Conservation (phyloP, 2,329 filamentous ascomycete genomes). For the Chalaropsis ovoidea region DNA sequence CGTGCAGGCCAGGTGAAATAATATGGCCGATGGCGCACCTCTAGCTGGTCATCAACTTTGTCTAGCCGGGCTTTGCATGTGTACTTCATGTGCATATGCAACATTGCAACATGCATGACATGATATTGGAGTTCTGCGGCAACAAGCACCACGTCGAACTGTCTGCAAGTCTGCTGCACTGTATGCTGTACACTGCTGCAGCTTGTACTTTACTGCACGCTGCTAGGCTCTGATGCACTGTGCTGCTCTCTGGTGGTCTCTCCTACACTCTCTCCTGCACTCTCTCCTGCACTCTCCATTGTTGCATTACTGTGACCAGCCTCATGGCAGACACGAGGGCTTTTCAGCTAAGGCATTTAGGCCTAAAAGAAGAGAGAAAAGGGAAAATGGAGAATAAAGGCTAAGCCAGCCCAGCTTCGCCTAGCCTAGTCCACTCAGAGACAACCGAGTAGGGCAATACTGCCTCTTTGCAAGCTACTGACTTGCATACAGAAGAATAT, state of each 20-base stretch:
- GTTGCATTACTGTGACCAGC: constrained; percentile 1
- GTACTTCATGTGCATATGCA: background rate
- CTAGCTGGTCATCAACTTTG: too few species aligned
- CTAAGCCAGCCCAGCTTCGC: background rate
- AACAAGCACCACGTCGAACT: background rate
- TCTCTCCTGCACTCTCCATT: background rate
- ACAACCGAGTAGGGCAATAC: background rate
- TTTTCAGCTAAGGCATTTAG: background rate
- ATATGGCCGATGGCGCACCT: too few species aligned
- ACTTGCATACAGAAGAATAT: background rate
- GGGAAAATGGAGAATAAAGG: constrained; percentile 1
- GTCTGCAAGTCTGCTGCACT: background rate
- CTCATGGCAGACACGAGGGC: constrained; percentile 11
- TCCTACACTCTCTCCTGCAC: too few species aligned
- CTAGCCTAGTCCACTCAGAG: background rate
- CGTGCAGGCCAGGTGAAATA: too few species aligned
- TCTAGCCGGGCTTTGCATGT: background rate
- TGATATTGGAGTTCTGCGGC: background rate
- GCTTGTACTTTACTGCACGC: too few species aligned
- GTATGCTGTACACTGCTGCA: too few species aligned
- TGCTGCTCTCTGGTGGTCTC: too few species aligned
- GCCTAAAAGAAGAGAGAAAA: background rate
- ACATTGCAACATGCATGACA: background rate
- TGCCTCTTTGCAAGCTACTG: background rate
- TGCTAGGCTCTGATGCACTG: too few species aligned